Evolutionary conservation across 768 basidiomycete genomes (phyloP), one percentile per base, ranked within the genome.

Genomic region (Leccinum truebloodii): DNA sequence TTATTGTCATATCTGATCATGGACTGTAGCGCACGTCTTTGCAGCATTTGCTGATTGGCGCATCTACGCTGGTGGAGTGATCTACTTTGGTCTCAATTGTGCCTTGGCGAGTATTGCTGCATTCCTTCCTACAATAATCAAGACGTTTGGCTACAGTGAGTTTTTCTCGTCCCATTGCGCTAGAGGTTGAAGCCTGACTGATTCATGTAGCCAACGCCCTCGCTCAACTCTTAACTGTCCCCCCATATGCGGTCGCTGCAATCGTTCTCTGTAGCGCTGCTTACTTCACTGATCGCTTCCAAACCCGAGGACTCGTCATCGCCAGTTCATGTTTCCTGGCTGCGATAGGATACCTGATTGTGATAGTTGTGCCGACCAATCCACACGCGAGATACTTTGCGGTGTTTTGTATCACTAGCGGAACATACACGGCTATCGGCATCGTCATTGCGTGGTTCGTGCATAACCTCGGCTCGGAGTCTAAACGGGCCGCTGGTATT

Each of bases 121-220:
- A 0, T 94, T 94, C 76, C 75, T 94, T 57, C 92, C 92, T 3
- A 93, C 90, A 3, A 90, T 94, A 66, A 84, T 94, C 49, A 79
- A 78, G 48, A 89, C 87, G 0, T 85, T 92, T 58, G 89, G 89
- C 35, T 86, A 81, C 64, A 83, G 90, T 90, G 58, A 52, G 89
- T 76, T 28, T 44, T 44, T 44, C 35, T 49, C n/a, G 39, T 56
- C 3, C 52, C n/a, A 3, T 16, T 16, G 1, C 3, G 20, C 16
- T 34, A 4, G 10, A 4, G 2, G 18, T n/a, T 5, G 6, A 35
- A 41, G 24, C 2, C 34, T 39, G 37, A 54, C 28, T 18, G 4
- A 51, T 32, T 16, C 13, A 30, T 26, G 49, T 18, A 50, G 49
- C 49, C 24, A 13, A 50, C 16, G 49, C 49, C 13, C 71, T 79